Evolutionary conservation across 495 filamentous ascomycete species (phyloP), one percentile per base, ranked within the genome.

Genomic region (Daldinia decipiens): DNA sequence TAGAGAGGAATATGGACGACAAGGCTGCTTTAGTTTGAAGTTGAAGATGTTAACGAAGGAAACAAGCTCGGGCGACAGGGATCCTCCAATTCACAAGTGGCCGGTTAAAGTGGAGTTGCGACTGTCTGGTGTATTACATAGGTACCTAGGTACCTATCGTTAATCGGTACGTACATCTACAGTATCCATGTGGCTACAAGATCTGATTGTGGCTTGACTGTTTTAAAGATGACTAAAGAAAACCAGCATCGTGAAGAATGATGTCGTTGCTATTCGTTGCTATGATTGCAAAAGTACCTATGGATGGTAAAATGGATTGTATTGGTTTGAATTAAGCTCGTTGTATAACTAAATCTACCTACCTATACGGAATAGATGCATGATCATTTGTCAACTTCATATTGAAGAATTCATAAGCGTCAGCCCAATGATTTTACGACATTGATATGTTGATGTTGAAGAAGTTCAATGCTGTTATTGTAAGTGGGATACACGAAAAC

Each of bases 21-120:
- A 24, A 39, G 59, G 39, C 21, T 34, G 21, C 12, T 40, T 50
- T 54, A 34, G 60, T 36, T 53, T 29, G 47, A 40, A 36, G 60
- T 54, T 63, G 50, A 63, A 43, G 32, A 62, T 40, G 36, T 55
- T 39, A 29, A 29, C 9, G 50, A 31, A 53, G 27, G 24, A 53
- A 31, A 31, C 15, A 13, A 31, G 50, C 50, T 53, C 7, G 21
- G 26, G 0, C 50, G 50, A 53, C 50, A 53, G 26, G 50, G 50
- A 47, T 47, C 19, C 9, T 24, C 43, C 3, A 47, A 47, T 24
- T 47, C 43, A 24, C 43, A 13, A 2, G 43, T 19, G 24, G 19
- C 19, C 17, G 43, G 8, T 2, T 47, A 47, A 47, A 47, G 43
- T 47, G 43, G 43, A 21, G 9, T 19, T 2, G 3, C 4, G 4